These are phyloP conservation scores for Aspergillus pseudoviridinutans DNA, from an alignment of 2,329 filamentous ascomycete species.

Conservation along the genomic window DNA sequence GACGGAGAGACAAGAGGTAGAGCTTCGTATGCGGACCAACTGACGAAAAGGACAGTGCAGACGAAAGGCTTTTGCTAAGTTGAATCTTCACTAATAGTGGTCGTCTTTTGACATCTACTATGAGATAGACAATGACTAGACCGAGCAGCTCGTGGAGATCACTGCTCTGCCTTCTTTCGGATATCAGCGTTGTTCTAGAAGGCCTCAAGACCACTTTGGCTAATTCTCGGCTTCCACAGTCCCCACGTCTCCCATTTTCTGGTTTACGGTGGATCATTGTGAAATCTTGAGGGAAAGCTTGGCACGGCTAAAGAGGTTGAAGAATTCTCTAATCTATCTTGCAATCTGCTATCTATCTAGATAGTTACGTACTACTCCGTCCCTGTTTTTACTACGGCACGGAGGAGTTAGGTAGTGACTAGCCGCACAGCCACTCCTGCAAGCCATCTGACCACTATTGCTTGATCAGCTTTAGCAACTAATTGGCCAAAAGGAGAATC, in stretches of 20 bases:
- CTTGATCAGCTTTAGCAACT: too few species aligned
- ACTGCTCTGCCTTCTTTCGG: neutral
- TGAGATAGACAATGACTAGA: neutral
- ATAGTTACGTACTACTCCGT: too few species aligned
- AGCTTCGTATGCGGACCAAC: too few species aligned
- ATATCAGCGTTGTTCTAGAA: neutral
- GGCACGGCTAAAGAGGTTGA: constrained; percentile 4
- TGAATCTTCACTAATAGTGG: neutral
- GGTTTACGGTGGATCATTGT: neutral
- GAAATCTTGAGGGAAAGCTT: constrained; percentile 15
- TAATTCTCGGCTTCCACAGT: neutral
- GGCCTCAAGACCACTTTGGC: neutral
- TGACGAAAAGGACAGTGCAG: neutral
- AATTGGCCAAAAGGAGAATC: neutral
- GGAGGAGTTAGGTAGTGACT: too few species aligned
- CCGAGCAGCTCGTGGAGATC: neutral
- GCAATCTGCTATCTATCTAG: too few species aligned
- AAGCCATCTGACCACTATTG: too few species aligned
- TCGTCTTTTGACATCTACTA: neutral
- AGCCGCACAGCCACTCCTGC: too few species aligned
- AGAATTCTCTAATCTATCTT: neutral
- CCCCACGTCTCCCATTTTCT: neutral
- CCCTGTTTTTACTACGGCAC: too few species aligned
- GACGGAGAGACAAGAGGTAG: neutral
- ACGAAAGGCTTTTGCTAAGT: neutral